These are phyloP conservation scores for Gossypium bickii DNA, from an alignment of 345 rosid species.

Conservation along the genomic window DNA sequence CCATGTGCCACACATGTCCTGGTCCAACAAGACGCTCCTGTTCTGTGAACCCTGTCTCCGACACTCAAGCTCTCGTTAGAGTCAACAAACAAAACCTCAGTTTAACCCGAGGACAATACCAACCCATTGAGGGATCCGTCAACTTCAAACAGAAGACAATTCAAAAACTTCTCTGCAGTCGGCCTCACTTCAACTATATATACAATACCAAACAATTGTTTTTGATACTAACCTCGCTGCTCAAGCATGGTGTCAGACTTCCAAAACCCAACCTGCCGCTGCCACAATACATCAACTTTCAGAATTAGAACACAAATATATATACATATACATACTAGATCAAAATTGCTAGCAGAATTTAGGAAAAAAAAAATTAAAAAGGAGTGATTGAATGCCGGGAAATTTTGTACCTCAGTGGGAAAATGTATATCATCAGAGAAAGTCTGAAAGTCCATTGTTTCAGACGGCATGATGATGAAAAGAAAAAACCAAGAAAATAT, in stretches of 20 bases:
- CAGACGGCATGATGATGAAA: constrained; percentile 32
- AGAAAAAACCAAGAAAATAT: not conserved
- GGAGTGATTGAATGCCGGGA: not conserved
- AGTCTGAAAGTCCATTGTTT: constrained; percentile 30
- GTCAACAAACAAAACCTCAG: no score
- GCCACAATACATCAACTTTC: constrained; percentile 19
- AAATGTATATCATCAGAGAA: constrained; percentile 28
- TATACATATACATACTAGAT: no score
- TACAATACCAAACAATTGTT: not conserved
- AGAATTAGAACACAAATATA: constrained; percentile 5
- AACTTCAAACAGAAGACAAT: no score
- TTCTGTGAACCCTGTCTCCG: no score
- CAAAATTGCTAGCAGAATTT: not conserved
- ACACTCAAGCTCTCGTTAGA: no score
- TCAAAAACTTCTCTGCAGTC: no score
- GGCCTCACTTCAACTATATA: not conserved
- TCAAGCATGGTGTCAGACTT: constrained; percentile 33
- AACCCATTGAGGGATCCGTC: no score
- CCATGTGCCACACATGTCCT: no score
- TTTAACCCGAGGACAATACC: no score
- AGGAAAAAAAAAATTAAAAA: not conserved
- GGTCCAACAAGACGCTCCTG: no score
- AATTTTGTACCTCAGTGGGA: constrained; percentile 34
- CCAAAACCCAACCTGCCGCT: constrained; percentile 48
- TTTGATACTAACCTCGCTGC: constrained; percentile 35